Evolutionary conservation across 148 eudicot species (phyloP).

Genomic region (Drosera capensis): DNA sequence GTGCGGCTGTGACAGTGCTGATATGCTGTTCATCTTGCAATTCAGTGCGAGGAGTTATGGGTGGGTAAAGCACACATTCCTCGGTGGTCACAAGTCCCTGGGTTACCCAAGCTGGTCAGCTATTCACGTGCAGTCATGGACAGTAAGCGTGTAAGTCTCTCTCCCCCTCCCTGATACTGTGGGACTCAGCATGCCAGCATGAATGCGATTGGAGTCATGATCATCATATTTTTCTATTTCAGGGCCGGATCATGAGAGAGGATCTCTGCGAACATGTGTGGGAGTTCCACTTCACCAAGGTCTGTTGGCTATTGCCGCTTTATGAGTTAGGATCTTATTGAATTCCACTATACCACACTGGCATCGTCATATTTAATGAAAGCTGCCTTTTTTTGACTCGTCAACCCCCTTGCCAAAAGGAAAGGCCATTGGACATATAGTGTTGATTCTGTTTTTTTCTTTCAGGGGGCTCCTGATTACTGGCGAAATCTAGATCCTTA

Average conservation of each 20-base stretch:
- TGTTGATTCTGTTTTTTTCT: background rate
- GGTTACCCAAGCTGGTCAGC: conserved; percentile 46
- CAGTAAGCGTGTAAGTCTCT: conserved; percentile 46
- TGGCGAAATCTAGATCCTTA: conserved; percentile 72
- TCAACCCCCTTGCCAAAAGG: too few species aligned
- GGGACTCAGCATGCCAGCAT: background rate
- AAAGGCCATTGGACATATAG: background rate
- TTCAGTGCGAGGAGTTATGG: conserved; percentile 69
- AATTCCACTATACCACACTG: too few species aligned
- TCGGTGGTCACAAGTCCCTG: conserved; percentile 31
- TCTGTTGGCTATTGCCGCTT: conserved; percentile 9
- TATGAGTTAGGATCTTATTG: too few species aligned
- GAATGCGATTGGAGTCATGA: too few species aligned
- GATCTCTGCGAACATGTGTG: conserved; percentile 79
- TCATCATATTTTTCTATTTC: too few species aligned
- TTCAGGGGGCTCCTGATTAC: conserved; percentile 66
- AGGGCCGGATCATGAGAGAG: conserved; percentile 59
- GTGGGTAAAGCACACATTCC: conserved; percentile 83
- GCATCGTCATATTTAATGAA: too few species aligned
- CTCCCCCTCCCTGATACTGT: background rate
- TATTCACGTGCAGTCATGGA: conserved; percentile 51
- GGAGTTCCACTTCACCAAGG: conserved; percentile 70
- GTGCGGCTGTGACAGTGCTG: background rate
- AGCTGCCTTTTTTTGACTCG: too few species aligned
- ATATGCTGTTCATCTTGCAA: background rate